These are phyloP conservation scores for Condylostoma magnum DNA, from an alignment of 169 alveolate species.

Conservation along the genomic window DNA sequence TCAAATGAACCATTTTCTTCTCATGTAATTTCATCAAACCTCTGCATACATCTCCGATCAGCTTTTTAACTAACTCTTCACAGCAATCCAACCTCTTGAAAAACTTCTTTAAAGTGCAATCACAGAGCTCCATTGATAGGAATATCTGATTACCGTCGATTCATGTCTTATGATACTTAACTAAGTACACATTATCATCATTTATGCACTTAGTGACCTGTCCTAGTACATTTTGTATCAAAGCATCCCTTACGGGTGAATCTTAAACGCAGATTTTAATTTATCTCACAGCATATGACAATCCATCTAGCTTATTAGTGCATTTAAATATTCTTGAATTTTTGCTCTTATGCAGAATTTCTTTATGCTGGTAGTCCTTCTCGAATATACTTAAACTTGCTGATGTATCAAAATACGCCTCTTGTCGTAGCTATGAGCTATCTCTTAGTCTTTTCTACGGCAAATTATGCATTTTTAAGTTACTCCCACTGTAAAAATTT, in stretches of 20 bases:
- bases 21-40: neutral
- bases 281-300: neutral
- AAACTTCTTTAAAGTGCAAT: neutral
- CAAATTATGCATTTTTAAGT: too few species aligned
- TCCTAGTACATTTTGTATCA: constrained; percentile 1
- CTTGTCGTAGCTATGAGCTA: too few species aligned
- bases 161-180: neutral
- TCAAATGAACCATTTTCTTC: neutral
- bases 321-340: too few species aligned
- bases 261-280: neutral
- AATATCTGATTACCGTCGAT: neutral
- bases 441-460: too few species aligned
- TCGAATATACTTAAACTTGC: too few species aligned
- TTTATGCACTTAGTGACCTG: neutral
- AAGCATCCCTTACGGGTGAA: too few species aligned
- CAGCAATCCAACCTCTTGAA: neutral
- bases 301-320: neutral
- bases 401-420: too few species aligned
- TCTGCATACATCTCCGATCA: constrained; percentile 1
- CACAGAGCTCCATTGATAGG: constrained; percentile 7
- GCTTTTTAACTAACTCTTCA: neutral
- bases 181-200: neutral
- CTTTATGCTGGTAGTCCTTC: too few species aligned
- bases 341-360: too few species aligned
- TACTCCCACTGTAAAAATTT: too few species aligned